Percentiles rank a stretch among this genome's conserved stretches.
phyloP scores from a whole-genome alignment of 352 stramenopile species.

The Pythium guiyangense region DNA sequence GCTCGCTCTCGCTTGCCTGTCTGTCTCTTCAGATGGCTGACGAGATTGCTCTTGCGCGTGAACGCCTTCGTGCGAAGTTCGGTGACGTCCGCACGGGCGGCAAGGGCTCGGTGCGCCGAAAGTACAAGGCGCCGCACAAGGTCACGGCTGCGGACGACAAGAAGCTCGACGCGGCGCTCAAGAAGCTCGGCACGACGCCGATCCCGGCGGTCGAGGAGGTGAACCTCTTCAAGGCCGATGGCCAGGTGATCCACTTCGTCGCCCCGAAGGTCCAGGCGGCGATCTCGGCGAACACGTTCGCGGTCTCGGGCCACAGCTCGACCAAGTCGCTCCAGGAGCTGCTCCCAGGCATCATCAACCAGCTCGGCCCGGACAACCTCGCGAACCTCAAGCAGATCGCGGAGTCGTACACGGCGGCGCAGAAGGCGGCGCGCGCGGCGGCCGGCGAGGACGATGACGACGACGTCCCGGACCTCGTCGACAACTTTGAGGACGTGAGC shows the following conservation, averaged over 20 bases:
- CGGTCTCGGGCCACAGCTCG: conserved; percentile 93
- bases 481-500: conserved; percentile 98
- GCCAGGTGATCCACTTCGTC: conserved; percentile 98
- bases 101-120: conserved; percentile 95
- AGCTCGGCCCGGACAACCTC: conserved; percentile 97
- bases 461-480: conserved; percentile 96
- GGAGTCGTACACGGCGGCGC: conserved; percentile 79
- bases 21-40: conserved; percentile 56
- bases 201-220: conserved; percentile 99
- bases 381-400: conserved; percentile 94
- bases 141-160: conserved; percentile 94
- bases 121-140: conserved; percentile 95
- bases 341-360: conserved; percentile 97
- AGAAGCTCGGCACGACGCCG: conserved; percentile 97
- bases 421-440: conserved; percentile 74
- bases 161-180: conserved; percentile 96
- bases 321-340: conserved; percentile 98
- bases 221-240: conserved; percentile 99
- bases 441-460: conserved; percentile 91
- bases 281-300: conserved; percentile 98
- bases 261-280: conserved; percentile 97
- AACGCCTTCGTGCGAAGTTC: conserved; percentile 84
- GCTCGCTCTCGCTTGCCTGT: too few species aligned
- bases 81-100: conserved; percentile 91
- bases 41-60: conserved; percentile 86